phyloP scores from a whole-genome alignment of 345 rosid genomes.

The Ceriops decandra region DNA sequence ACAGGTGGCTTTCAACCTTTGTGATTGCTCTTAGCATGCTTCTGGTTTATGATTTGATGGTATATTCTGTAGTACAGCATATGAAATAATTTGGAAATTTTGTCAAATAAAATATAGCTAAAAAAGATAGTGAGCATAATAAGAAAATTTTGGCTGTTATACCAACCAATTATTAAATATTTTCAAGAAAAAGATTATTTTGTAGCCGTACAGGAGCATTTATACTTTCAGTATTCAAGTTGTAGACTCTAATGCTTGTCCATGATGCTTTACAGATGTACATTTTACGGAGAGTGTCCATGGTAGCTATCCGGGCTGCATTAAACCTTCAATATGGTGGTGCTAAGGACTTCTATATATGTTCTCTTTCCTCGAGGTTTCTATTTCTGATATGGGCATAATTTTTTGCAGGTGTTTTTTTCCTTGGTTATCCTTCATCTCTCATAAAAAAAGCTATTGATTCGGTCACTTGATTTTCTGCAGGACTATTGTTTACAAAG shows the following conservation, averaged over 20 bases:
- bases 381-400: slow-evolving; percentile 2
- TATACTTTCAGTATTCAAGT: neutral
- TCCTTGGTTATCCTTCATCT: neutral
- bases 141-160: no score
- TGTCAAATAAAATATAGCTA: no score
- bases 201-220: neutral
- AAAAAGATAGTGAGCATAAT: no score
- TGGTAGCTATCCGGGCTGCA: slow-evolving; percentile 95
- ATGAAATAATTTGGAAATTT: no score
- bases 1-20: slow-evolving; percentile 48
- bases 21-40: neutral
- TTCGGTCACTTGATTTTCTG: slow-evolving; percentile 1
- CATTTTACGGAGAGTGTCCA: slow-evolving; percentile 81
- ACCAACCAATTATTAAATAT: no score
- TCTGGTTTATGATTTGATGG: no score
- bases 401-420: neutral
- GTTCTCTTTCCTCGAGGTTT: slow-evolving; percentile 97
- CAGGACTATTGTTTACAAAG: slow-evolving; percentile 96
- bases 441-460: neutral
- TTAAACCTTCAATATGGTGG: slow-evolving; percentile 86
- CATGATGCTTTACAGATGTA: slow-evolving; percentile 64
- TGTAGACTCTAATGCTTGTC: neutral
- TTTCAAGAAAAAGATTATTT: no score
- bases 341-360: slow-evolving; percentile 85
- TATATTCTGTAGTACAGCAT: no score